phyloP scores from a whole-genome alignment of 495 filamentous ascomycete species.

The Cetradonia linearis region DNA sequence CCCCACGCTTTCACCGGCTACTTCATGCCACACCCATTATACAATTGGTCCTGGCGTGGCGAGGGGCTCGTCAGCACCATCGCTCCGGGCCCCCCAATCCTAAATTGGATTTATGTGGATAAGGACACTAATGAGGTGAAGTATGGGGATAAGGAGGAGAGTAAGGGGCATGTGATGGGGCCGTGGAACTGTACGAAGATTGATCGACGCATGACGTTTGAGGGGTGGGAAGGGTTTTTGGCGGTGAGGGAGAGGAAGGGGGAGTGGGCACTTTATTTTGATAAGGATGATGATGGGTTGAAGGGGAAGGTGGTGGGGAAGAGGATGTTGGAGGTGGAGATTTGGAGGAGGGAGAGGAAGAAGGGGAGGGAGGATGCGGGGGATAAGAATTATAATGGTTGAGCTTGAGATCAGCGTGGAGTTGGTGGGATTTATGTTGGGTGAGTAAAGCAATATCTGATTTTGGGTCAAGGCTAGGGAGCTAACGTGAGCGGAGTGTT shows the following conservation, averaged over 20 bases:
- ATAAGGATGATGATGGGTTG: constrained; percentile 36
- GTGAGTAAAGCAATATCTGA: background rate
- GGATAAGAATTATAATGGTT: constrained; percentile 9
- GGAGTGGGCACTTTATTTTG: constrained; percentile 42
- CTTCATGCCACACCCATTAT: constrained; percentile 51
- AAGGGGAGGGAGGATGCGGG: constrained; percentile 15
- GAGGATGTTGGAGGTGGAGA: constrained; percentile 17
- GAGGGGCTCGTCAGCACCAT: constrained; percentile 48
- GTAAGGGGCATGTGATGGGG: constrained; percentile 40
- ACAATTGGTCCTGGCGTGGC: constrained; percentile 34
- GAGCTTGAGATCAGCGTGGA: background rate
- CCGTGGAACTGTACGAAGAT: constrained; percentile 49
- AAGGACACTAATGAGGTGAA: constrained; percentile 44
- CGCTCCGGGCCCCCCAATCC: constrained; percentile 47
- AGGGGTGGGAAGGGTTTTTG: constrained; percentile 44
- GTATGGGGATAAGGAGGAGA: constrained; percentile 39
- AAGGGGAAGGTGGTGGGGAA: constrained; percentile 15
- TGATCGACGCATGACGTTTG: constrained; percentile 44
- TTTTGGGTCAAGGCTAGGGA: background rate
- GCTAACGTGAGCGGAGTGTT: background rate
- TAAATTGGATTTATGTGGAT: constrained; percentile 57
- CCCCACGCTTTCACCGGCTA: constrained; percentile 50
- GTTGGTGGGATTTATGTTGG: background rate
- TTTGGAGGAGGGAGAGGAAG: constrained; percentile 19
- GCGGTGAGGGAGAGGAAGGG: constrained; percentile 35